Conservation (phyloP, 345 rosid species). For the Melastoma malabathricum region DNA sequence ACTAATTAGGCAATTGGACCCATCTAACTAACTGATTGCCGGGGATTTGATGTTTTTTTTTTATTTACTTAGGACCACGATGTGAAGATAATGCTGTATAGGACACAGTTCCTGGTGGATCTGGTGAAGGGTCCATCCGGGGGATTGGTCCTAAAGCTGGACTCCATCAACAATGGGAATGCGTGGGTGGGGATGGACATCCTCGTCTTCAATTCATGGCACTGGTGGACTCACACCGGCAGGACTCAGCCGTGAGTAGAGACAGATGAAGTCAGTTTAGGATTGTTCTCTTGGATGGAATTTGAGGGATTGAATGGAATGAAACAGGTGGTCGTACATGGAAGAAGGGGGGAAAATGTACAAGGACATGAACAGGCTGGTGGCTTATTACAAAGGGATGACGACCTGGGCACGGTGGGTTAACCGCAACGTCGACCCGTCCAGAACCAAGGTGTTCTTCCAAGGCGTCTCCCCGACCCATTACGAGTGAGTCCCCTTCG, state of each 20-base stretch:
- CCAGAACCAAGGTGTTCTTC: slow-evolving; percentile 71
- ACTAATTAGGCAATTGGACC: not conserved
- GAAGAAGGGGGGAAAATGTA: slow-evolving; percentile 42
- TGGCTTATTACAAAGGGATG: slow-evolving; percentile 74
- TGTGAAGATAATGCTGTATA: slow-evolving; percentile 8
- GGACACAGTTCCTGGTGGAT: slow-evolving; percentile 12
- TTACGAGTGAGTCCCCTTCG: slow-evolving; percentile 48
- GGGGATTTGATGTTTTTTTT: not conserved
- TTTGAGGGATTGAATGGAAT: no score
- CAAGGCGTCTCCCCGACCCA: slow-evolving; percentile 76
- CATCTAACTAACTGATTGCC: not conserved
- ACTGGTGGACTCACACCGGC: slow-evolving; percentile 88
- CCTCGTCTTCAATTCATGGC: slow-evolving; percentile 78
- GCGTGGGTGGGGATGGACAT: slow-evolving; percentile 86
- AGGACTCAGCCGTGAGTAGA: slow-evolving; percentile 49
- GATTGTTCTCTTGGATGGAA: no score
- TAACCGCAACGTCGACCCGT: slow-evolving; percentile 42
- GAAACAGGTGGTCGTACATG: slow-evolving; percentile 63
- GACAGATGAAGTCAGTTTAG: no score
- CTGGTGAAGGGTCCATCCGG: slow-evolving; percentile 5
- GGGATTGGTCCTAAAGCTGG: slow-evolving; percentile 56
- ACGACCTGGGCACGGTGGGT: slow-evolving; percentile 98
- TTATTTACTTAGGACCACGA: slow-evolving; percentile 3
- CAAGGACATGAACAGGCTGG: slow-evolving; percentile 72
- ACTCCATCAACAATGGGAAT: slow-evolving; percentile 48